Evolutionary conservation across 257 asterid genomes (phyloP).

Genomic region (Penstemon eatonii): DNA sequence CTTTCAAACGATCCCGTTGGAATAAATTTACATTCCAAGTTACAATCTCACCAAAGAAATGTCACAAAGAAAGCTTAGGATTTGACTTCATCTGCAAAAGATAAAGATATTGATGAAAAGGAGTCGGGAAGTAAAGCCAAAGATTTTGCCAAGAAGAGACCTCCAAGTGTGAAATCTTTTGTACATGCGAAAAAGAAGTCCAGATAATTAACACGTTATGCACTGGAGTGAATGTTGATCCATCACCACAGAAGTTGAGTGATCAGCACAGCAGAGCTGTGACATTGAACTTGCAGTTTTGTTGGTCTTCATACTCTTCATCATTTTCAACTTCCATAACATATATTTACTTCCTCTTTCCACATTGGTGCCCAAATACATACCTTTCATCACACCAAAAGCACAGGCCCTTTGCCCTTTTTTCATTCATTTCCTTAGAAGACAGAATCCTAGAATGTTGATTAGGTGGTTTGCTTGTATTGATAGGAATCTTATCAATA

Average conservation of each 20-base stretch:
- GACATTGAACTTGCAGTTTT: not conserved
- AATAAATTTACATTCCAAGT: slow-evolving; percentile 56
- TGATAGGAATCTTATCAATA: no score
- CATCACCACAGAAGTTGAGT: not conserved
- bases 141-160: slow-evolving; percentile 69
- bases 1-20: slow-evolving; percentile 56
- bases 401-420: no score
- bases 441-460: no score
- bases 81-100: slow-evolving; percentile 34
- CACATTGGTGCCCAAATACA: no score
- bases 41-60: slow-evolving; percentile 51
- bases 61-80: slow-evolving; percentile 40
- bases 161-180: slow-evolving; percentile 28
- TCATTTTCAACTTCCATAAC: no score
- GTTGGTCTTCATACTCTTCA: no score
- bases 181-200: slow-evolving; percentile 41
- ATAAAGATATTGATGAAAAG: slow-evolving; percentile 47
- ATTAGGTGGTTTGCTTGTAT: no score
- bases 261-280: not conserved
- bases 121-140: slow-evolving; percentile 70
- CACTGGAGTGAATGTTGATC: not conserved
- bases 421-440: no score
- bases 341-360: no score
- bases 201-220: slow-evolving; percentile 25
- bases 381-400: no score